Base-by-base conservation (phyloP, 305 asterid genomes). In the Fraxinus floribunda region DNA sequence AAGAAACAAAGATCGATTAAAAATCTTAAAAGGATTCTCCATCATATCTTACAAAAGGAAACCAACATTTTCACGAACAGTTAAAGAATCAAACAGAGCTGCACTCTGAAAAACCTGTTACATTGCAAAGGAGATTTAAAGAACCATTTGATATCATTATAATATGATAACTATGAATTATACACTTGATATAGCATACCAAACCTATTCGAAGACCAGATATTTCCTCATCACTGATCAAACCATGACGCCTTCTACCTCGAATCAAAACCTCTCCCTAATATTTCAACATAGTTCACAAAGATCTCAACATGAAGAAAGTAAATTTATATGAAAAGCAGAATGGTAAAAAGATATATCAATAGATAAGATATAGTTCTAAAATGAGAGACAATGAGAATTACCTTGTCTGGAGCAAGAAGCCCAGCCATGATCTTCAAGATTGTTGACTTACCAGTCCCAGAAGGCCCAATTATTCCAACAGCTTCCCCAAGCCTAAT, bases 401-500 rank as follows among this genome's bases (percentile, higher is more conserved):
- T 84, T 89, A 94, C 99, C 97, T 91, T 90, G 86, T 96, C 99
- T 32, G 99, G 99, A 86, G 95, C 98, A 87, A 96, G 97, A 86
- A 96, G 98, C 84, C 99, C 99, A 49, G 99, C 98, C 89, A 96
- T 92, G 86, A 96, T 91, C 93, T 96, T 96, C 90, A 96, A 90
- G 78, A 96, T 92, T 79, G 99, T 96, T 35, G 99, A 96, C 86
- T 96, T 96, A 77, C 99, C 99, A 15, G 99, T 96, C 80, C 98
- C 99, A 82, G 99, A 96, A 83, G 99, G 99, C 85, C 99, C 99
- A 89, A 96, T 94, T 83, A 96, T 94, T 80, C 99, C 99, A 79
- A 96, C 95, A 88, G 99, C 99, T 88, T 96, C 99, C 79, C 99
- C 99, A 88, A 91, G 97, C 90, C 95, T 93, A 89, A 96, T 94